These are phyloP conservation scores for Kwoniella bestiolae DNA, from an alignment of 768 basidiomycete genomes.

Conservation along the genomic window DNA sequence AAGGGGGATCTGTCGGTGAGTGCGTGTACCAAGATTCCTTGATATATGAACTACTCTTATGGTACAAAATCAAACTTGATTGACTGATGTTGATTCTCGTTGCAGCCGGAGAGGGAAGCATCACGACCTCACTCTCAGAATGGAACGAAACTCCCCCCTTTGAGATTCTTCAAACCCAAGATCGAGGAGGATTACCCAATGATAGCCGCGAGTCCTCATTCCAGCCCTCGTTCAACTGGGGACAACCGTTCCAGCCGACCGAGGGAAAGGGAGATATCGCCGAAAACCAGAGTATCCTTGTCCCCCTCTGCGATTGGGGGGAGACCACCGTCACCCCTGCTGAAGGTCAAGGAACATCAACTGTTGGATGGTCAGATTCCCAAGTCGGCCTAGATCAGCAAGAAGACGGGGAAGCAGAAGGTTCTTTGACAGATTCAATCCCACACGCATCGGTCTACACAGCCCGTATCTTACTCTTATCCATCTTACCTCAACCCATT, in stretches of 20 bases:
- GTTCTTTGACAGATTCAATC: neutral
- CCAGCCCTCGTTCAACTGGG: neutral
- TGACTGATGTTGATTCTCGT: neutral
- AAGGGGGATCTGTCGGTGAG: constrained; percentile 19
- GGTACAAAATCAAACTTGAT: neutral
- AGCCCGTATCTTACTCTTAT: constrained; percentile 28
- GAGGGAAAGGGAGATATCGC: constrained; percentile 9
- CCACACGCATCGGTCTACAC: constrained; percentile 29
- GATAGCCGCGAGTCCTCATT: neutral
- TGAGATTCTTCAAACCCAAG: constrained; percentile 17
- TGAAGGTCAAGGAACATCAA: constrained; percentile 8
- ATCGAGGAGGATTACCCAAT: neutral
- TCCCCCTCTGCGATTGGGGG: constrained; percentile 12
- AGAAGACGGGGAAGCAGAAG: neutral
- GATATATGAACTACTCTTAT: neutral
- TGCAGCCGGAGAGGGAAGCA: constrained; percentile 3
- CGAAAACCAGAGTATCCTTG: constrained; percentile 17
- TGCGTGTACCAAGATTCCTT: neutral
- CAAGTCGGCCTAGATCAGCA: constrained; percentile 4
- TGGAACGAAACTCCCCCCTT: constrained; percentile 12
- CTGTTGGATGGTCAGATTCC: constrained; percentile 11
- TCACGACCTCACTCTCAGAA: neutral
- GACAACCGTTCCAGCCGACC: neutral
- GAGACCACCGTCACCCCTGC: neutral
- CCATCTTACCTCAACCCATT: constrained; percentile 20